Conservation (phyloP, 139 green algal genomes). For the Micractinium sp. region DNA sequence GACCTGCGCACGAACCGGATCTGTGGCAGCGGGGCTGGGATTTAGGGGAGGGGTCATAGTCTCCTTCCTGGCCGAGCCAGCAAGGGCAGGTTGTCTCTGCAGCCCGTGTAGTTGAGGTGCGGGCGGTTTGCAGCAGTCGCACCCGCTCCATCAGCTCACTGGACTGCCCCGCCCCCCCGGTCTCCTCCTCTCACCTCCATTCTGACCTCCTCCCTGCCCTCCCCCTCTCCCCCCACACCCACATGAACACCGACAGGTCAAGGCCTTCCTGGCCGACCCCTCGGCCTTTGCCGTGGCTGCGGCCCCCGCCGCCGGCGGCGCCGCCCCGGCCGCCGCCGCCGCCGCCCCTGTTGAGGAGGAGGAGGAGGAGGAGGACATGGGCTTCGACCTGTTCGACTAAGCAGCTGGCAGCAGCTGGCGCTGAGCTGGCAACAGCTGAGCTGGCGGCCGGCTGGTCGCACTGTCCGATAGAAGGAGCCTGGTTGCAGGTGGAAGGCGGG, state of each 20-base stretch:
- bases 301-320: slow-evolving; percentile 53
- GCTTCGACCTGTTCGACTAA: slow-evolving; percentile 84
- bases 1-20: too few relatives aligned
- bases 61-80: not conserved
- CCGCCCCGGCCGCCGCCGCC: slow-evolving; percentile 40
- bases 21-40: not conserved
- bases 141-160: too few relatives aligned
- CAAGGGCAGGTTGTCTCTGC: not conserved
- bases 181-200: not conserved
- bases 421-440: too few relatives aligned
- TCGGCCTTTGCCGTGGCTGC: slow-evolving; percentile 74
- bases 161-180: not conserved
- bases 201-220: not conserved
- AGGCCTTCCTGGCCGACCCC: slow-evolving; percentile 91
- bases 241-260: slow-evolving; percentile 69
- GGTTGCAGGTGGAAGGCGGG: too few relatives aligned
- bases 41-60: not conserved
- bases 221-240: too few relatives aligned
- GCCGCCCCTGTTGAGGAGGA: slow-evolving; percentile 61
- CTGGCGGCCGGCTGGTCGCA: too few relatives aligned
- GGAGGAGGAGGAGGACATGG: slow-evolving; percentile 81
- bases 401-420: not conserved
- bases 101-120: not conserved
- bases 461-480: too few relatives aligned
- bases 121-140: not conserved